A percentile compares a stretch with the other conserved stretches of the same genome.
Conservation (phyloP, 495 filamentous ascomycete species). For the Aspergillus taichungensis region DNA sequence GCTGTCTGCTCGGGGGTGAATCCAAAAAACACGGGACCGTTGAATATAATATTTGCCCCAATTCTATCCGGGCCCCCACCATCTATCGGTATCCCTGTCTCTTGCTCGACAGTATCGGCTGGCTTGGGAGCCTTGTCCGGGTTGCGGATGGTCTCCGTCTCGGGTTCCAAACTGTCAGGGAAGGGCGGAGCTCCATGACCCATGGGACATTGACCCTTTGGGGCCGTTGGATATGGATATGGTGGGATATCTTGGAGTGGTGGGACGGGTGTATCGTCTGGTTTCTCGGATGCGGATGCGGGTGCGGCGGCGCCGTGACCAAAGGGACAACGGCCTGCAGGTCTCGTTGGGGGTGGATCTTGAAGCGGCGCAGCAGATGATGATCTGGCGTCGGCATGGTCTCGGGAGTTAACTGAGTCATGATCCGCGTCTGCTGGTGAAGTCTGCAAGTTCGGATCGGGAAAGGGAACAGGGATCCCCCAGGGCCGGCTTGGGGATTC, state of each 20-base stretch:
- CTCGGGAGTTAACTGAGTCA: conserved; percentile 7
- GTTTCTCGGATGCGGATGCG: too few relatives aligned
- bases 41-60: conserved; percentile 62
- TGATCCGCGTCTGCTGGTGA: conserved; percentile 14
- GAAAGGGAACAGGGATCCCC: conserved; percentile 71
- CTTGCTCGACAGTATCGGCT: not conserved
- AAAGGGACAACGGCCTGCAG: conserved; percentile 40
- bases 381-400: conserved; percentile 5
- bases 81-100: not conserved
- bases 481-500: conserved; percentile 86
- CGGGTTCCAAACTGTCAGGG: conserved; percentile 7
- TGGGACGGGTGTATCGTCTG: not conserved
- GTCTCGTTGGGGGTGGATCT: not conserved
- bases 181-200: conserved; percentile 7
- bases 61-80: not conserved
- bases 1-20: conserved; percentile 75
- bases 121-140: not conserved
- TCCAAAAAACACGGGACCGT: conserved; percentile 82
- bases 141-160: conserved; percentile 13
- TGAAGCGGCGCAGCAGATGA: conserved; percentile 6
- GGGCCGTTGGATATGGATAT: not conserved
- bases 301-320: conserved; percentile 21
- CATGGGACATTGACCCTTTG: conserved; percentile 6
- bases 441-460: conserved; percentile 19
- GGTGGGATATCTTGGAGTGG: not conserved